phyloP scores from a whole-genome alignment of 2,329 filamentous ascomycete species.

The Beauveria asiatica region DNA sequence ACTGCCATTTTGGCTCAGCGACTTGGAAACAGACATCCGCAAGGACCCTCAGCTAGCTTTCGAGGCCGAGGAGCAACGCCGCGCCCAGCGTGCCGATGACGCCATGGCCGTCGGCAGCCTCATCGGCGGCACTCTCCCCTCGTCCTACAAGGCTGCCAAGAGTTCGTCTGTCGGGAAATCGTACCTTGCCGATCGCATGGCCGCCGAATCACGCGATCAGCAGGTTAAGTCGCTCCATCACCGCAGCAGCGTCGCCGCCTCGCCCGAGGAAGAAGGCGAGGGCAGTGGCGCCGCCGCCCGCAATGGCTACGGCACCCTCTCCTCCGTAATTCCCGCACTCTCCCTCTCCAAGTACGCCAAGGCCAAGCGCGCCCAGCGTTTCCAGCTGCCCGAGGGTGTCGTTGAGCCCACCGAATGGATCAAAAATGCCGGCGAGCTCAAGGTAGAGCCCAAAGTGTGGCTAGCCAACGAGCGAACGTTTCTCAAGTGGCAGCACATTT shows the following conservation, averaged over 20 bases:
- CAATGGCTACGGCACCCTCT: conserved; percentile 49
- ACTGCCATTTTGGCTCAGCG: conserved; percentile 90
- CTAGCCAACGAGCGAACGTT: conserved; percentile 97
- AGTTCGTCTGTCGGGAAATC: conserved; percentile 63
- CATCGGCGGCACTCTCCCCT: conserved; percentile 54
- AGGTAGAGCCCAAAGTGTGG: conserved; percentile 97
- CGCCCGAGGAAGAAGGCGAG: conserved; percentile 28
- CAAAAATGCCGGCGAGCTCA: conserved; percentile 86
- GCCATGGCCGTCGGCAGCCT: conserved; percentile 86
- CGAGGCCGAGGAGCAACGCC: conserved; percentile 80
- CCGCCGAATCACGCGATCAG: conserved; percentile 33
- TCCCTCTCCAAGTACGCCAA: conserved; percentile 70
- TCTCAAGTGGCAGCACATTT: conserved; percentile 97
- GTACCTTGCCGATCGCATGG: conserved; percentile 48
- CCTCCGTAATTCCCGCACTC: conserved; percentile 72
- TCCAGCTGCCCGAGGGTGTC: conserved; percentile 74
- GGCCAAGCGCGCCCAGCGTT: conserved; percentile 37
- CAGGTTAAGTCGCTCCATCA: conserved; percentile 21
- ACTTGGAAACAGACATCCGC: conserved; percentile 87
- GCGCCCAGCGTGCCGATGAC: conserved; percentile 73
- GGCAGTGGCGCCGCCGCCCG: conserved; percentile 23
- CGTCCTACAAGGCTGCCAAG: conserved; percentile 50
- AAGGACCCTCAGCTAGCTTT: conserved; percentile 87
- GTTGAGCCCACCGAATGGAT: conserved; percentile 77
- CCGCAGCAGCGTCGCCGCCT: conserved; percentile 18